phyloP scores from a whole-genome alignment of 208 protist genomes.

The Endotrypanum monterogeii region DNA sequence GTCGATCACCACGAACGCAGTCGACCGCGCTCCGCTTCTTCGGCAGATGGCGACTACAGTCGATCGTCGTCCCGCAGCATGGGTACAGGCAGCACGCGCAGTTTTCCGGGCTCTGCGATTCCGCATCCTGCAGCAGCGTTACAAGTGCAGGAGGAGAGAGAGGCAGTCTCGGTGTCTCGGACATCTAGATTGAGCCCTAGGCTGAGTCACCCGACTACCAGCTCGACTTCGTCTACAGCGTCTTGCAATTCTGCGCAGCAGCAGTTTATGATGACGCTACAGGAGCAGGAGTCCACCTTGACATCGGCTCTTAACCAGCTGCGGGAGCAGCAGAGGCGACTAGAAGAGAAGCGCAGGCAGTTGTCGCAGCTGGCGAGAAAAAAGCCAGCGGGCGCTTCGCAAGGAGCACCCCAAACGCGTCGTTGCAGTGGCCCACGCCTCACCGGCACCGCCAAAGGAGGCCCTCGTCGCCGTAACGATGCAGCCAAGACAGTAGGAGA shows the following conservation, averaged over 20 bases:
- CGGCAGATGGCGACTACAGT: background rate
- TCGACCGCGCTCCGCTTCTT: background rate
- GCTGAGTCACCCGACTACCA: constrained; percentile 7
- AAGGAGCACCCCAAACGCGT: background rate
- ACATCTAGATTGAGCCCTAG: background rate
- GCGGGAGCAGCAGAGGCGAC: constrained; percentile 25
- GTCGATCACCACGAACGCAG: background rate
- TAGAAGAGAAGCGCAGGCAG: constrained; percentile 19
- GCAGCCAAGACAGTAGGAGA: background rate
- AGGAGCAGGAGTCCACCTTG: constrained; percentile 27
- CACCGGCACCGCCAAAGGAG: background rate
- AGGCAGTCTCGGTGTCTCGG: background rate
- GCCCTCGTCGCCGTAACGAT: background rate
- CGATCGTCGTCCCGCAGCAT: background rate
- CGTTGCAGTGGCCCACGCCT: background rate
- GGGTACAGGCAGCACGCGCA: background rate
- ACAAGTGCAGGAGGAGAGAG: background rate
- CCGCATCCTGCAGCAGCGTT: too few species aligned
- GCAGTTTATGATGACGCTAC: constrained; percentile 28
- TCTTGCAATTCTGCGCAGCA: constrained; percentile 23
- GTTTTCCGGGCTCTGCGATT: background rate
- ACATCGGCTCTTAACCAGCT: constrained; percentile 28
- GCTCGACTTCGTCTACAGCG: constrained; percentile 1
- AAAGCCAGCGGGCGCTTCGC: background rate
- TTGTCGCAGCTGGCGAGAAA: constrained; percentile 4